These are phyloP conservation scores for Dryas octopetala DNA, from an alignment of 306 rosid species.

Conservation along the genomic window DNA sequence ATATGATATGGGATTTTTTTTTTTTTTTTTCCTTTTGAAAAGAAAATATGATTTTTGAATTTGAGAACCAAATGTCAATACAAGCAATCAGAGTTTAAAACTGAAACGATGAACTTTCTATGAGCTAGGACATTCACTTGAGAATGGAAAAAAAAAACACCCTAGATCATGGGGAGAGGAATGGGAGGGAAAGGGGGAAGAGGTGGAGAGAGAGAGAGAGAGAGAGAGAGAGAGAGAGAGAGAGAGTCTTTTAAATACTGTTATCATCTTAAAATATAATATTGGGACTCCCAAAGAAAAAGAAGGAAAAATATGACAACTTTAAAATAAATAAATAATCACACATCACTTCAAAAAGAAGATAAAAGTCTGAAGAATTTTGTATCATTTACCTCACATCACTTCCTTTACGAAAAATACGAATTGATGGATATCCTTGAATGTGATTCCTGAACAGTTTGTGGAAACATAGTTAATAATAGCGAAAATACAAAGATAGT, in stretches of 20 bases:
- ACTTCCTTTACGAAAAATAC: slow-evolving; percentile 93
- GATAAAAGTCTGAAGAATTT: not conserved
- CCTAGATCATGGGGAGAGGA: too few species aligned
- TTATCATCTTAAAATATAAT: not conserved
- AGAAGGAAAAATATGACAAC: not conserved
- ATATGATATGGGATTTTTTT: not conserved
- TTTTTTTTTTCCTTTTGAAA: too few species aligned
- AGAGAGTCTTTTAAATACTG: too few species aligned
- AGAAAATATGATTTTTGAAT: too few species aligned
- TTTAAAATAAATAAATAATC: not conserved
- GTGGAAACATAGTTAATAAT: slow-evolving; percentile 23
- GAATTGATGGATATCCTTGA: slow-evolving; percentile 98
- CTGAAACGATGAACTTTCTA: too few species aligned
- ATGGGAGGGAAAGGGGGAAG: too few species aligned
- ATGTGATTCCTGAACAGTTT: slow-evolving; percentile 77
- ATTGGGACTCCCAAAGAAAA: not conserved
- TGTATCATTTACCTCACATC: slow-evolving; percentile 69
- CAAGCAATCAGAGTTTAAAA: too few species aligned
- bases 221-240: too few species aligned
- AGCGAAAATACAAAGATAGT: slow-evolving; percentile 11
- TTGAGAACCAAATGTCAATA: too few species aligned
- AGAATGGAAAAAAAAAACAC: too few species aligned
- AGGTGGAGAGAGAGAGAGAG: too few species aligned
- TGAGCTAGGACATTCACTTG: too few species aligned
- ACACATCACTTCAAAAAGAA: slow-evolving; percentile 10